Conservation (phyloP, 495 filamentous ascomycete genomes). For the Neohortaea acidophila region DNA sequence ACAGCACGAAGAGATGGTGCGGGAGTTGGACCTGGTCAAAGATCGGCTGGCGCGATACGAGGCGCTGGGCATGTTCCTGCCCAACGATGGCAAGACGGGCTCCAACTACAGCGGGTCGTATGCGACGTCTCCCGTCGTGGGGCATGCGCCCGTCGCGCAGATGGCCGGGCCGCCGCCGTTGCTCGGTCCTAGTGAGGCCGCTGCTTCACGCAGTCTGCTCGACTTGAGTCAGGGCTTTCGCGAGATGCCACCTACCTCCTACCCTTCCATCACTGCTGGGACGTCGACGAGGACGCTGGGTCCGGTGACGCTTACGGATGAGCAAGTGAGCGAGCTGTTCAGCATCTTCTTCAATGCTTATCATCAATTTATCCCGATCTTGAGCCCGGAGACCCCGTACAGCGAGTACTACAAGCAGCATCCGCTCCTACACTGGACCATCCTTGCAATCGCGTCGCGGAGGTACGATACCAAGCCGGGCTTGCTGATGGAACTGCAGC, state of each 20-base stretch:
- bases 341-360: constrained; percentile 63
- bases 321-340: constrained; percentile 61
- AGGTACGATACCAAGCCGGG: constrained; percentile 50
- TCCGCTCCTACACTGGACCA: constrained; percentile 73
- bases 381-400: constrained; percentile 53
- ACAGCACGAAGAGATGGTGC: constrained; percentile 83
- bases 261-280: constrained; percentile 11
- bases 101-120: constrained; percentile 1
- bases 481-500: constrained; percentile 53
- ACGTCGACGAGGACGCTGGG: constrained; percentile 43
- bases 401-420: constrained; percentile 61
- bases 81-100: constrained; percentile 26
- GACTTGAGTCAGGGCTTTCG: constrained; percentile 15
- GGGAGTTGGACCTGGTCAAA: constrained; percentile 42
- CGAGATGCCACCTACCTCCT: constrained; percentile 5
- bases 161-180: constrained; percentile 11
- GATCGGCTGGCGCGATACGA: constrained; percentile 25
- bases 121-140: constrained; percentile 3
- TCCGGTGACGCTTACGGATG: constrained; percentile 56
- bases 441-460: constrained; percentile 66
- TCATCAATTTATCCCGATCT: constrained; percentile 73
- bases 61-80: constrained; percentile 16
- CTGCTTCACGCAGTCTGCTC: constrained; percentile 12
- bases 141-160: constrained; percentile 8
- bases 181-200: constrained; percentile 14